Evolutionary conservation across 2,329 filamentous ascomycete species (phyloP).

Genomic region (Aspergillus tamarii): DNA sequence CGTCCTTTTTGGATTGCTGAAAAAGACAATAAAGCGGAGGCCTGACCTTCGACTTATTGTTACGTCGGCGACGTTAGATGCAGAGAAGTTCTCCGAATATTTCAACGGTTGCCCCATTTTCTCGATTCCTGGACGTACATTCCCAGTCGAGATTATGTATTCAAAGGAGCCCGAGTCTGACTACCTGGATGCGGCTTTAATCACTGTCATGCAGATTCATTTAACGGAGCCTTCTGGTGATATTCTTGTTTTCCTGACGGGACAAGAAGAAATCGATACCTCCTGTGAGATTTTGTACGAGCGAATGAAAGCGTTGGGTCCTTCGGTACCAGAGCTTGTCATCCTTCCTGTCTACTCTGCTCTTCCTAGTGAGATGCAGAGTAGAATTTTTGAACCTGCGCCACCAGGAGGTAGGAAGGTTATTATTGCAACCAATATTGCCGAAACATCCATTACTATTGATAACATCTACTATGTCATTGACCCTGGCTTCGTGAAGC

Average conservation of each 20-base stretch:
- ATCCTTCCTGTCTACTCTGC: slow-evolving; percentile 97
- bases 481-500: slow-evolving; percentile 96
- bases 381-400: slow-evolving; percentile 90
- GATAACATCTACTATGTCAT: slow-evolving; percentile 98
- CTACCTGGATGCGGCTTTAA: slow-evolving; percentile 90
- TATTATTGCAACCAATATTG: slow-evolving; percentile 97
- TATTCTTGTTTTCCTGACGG: slow-evolving; percentile 94
- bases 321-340: slow-evolving; percentile 85
- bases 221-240: slow-evolving; percentile 89
- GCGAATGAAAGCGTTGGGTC: slow-evolving; percentile 92
- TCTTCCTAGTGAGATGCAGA: slow-evolving; percentile 90
- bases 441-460: slow-evolving; percentile 96
- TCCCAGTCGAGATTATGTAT: slow-evolving; percentile 94
- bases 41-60: slow-evolving; percentile 93
- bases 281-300: slow-evolving; percentile 90
- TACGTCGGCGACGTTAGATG: slow-evolving; percentile 93
- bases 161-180: slow-evolving; percentile 93
- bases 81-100: slow-evolving; percentile 95
- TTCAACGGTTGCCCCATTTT: slow-evolving; percentile 97
- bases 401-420: slow-evolving; percentile 86
- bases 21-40: slow-evolving; percentile 85
- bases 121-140: slow-evolving; percentile 92
- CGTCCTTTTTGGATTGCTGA: slow-evolving; percentile 89
- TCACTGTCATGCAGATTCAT: slow-evolving; percentile 98
- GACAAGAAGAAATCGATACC: slow-evolving; percentile 97